Evolutionary conservation across 208 protist species (phyloP).

Genomic region (Trypanosoma grayi): DNA sequence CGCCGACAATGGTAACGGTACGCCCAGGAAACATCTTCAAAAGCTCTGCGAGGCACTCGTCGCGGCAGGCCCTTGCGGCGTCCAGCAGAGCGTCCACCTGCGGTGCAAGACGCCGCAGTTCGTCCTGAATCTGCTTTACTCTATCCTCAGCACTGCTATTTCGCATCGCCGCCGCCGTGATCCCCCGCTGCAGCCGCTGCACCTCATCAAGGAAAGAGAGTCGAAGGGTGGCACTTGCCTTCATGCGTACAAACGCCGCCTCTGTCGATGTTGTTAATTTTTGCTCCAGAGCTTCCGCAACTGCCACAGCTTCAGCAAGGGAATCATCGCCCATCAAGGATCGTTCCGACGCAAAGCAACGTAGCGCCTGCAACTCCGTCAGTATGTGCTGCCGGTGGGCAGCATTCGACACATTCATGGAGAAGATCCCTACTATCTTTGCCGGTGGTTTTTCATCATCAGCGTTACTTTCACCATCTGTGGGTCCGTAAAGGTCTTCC

Average conservation of each 20-base stretch:
- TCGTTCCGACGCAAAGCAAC: constrained; percentile 58
- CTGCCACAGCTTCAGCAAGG: neutral
- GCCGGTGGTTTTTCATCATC: constrained; percentile 26
- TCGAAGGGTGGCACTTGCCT: constrained; percentile 34
- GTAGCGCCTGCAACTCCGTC: constrained; percentile 40
- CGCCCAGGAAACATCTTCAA: constrained; percentile 60
- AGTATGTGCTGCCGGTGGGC: constrained; percentile 42
- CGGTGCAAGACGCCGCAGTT: constrained; percentile 36
- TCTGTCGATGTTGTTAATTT: constrained; percentile 38
- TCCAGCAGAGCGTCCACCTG: constrained; percentile 32
- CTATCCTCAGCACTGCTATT: constrained; percentile 31
- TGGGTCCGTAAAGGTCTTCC: neutral
- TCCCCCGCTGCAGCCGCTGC: constrained; percentile 38
- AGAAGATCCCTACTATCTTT: constrained; percentile 29
- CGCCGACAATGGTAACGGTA: constrained; percentile 58
- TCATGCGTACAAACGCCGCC: constrained; percentile 56
- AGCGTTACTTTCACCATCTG: constrained; percentile 36
- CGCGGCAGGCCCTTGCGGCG: constrained; percentile 21
- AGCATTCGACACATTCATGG: constrained; percentile 33
- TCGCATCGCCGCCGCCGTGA: constrained; percentile 32
- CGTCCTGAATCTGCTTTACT: constrained; percentile 33
- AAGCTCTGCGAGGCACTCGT: constrained; percentile 42
- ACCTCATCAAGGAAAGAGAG: constrained; percentile 43
- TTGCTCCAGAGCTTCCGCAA: constrained; percentile 13
- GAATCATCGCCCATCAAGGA: constrained; percentile 21